These are phyloP conservation scores for Cairneyella variabilis DNA, from an alignment of 495 filamentous ascomycete species.

Conservation along the genomic window DNA sequence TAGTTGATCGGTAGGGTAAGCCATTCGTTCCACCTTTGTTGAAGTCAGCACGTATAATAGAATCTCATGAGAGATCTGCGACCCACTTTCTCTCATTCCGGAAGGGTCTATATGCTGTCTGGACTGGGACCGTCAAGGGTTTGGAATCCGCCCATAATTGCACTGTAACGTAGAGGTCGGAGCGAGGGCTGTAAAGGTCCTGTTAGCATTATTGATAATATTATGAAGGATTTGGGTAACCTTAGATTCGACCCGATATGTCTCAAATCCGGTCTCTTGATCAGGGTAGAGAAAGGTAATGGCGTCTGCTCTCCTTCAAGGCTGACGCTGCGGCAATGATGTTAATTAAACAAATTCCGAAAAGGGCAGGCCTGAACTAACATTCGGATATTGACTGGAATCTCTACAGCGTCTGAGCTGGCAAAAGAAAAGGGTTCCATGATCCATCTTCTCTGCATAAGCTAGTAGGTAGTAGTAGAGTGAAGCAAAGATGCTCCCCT, in stretches of 20 bases:
- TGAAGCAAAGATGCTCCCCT: no score
- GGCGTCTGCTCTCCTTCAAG: conserved; percentile 84
- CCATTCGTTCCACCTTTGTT: conserved; percentile 87
- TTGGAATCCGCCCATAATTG: conserved; percentile 97
- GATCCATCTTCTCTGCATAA: conserved; percentile 20
- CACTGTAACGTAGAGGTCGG: conserved; percentile 87
- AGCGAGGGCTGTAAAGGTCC: conserved; percentile 47
- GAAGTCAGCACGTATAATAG: conserved; percentile 6
- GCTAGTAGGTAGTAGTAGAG: background rate
- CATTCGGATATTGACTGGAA: conserved; percentile 83
- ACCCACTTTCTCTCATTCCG: conserved; percentile 57
- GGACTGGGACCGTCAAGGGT: conserved; percentile 82
- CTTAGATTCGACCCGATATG: conserved; percentile 77
- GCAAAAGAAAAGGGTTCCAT: conserved; percentile 98
- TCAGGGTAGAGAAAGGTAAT: conserved; percentile 71
- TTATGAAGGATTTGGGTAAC: conserved; percentile 29
- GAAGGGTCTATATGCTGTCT: conserved; percentile 89
- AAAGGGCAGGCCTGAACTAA: conserved; percentile 32
- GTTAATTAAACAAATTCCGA: no score
- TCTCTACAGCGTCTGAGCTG: conserved; percentile 72
- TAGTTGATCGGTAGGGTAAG: conserved; percentile 80
- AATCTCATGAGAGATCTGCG: background rate
- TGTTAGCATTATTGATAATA: conserved; percentile 5
- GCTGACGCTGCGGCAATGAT: conserved; percentile 58
- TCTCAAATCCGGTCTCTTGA: conserved; percentile 72